Percentiles rank a stretch among this genome's conserved stretches.
Evolutionary conservation across 2,329 filamentous ascomycete genomes (phyloP).

Genomic region (Shiraia sp.): DNA sequence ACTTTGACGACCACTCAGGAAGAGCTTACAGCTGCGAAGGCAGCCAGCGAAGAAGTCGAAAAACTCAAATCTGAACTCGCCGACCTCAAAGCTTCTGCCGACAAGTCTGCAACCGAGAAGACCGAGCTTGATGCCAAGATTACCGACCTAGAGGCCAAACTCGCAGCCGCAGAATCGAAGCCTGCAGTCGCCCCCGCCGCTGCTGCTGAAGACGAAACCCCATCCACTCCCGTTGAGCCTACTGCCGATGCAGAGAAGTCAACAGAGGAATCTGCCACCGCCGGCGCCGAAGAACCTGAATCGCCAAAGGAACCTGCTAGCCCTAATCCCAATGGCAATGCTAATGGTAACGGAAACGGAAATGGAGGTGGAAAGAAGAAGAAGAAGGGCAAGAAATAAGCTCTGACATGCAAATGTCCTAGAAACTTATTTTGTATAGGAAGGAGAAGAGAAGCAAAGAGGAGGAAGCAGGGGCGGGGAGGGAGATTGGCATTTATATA

Average conservation of each 20-base stretch:
- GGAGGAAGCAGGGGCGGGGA: conserved; percentile 6
- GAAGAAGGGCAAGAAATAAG: no score
- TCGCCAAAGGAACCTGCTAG: no score
- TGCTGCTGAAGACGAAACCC: conserved; percentile 16
- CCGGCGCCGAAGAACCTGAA: no score
- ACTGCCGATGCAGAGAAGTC: no score
- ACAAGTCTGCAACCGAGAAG: conserved; percentile 27
- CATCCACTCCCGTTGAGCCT: conserved; percentile 19
- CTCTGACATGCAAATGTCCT: conserved; percentile 19
- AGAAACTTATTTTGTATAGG: no score
- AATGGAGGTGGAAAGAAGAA: not conserved
- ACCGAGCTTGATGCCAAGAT: conserved; percentile 27
- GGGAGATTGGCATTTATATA: no score
- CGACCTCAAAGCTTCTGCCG: conserved; percentile 26
- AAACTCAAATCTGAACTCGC: conserved; percentile 21
- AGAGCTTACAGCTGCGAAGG: conserved; percentile 11
- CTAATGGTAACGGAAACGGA: not conserved
- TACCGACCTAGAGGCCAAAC: conserved; percentile 26
- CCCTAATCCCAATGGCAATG: not conserved
- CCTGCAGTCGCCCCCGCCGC: conserved; percentile 15
- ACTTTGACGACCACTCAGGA: conserved; percentile 12
- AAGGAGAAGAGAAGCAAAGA: no score
- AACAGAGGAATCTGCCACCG: not conserved
- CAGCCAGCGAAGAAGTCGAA: conserved; percentile 12
- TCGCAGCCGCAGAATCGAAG: conserved; percentile 23